Evolutionary conservation across 352 stramenopile species (phyloP), one percentile per base, ranked within the genome.

Genomic region (Pythium chondricola): DNA sequence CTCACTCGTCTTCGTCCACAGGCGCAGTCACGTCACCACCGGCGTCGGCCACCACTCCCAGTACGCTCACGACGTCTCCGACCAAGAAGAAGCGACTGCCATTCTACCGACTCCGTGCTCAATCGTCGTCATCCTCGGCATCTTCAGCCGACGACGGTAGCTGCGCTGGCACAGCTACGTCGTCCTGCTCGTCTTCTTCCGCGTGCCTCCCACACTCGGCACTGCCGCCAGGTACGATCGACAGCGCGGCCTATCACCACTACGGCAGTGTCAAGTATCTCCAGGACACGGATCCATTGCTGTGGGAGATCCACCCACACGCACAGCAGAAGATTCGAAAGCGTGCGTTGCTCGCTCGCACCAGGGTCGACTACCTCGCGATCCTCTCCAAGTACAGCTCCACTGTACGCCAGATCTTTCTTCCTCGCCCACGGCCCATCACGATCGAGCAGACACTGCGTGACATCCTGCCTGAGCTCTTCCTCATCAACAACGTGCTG

Each of bases 301-400:
- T 91, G n/a, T 88, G 80, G 80, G 76, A 91, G 39, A 88, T 88
- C 48, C 75, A 91, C 29, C 80, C 80, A n/a, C 66, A 80, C 25
- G 80, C 88, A 44, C 80, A 88, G 48, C 68, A 74, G 25, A 64
- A 65, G 18, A 88, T 91, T 52, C 68, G 75, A 18, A 91, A 91
- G 48, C 77, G 77, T 17, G 76, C 77, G 5, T 56, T 71, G 13
- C 43, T 69, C 18, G 79, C 79, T 0, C 64, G 68, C 25, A 82
- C 75, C 0, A 59, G 63, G 6, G 41, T 53, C 27, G 79, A 90
- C 48, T 90, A 90, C 42, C 43, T 85, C n/a, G 55, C 63, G 6
- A 84, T 90, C 41, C 69, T 90, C 29, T 64, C 63, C 20, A 83
- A 85, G 38, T 76, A 85, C 46, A 59, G 61, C 27, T 38, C 70